These are phyloP conservation scores for Fusarium camptoceras DNA, from an alignment of 2,329 filamentous ascomycete species.

Conservation along the genomic window DNA sequence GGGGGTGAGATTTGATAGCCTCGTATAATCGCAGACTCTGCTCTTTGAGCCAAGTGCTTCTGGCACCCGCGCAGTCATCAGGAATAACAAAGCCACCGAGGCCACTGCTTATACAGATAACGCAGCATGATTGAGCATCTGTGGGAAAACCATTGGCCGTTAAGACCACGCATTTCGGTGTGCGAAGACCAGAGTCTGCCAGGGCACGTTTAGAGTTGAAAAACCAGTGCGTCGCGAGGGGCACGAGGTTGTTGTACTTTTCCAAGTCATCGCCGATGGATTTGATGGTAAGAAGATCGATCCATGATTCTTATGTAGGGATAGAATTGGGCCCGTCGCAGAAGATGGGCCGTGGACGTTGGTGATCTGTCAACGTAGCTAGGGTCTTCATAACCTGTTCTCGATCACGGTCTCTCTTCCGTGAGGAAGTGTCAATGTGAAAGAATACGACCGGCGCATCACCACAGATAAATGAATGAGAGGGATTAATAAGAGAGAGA, in stretches of 20 bases:
- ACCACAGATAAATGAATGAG: constrained; percentile 52
- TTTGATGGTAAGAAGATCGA: constrained; percentile 45
- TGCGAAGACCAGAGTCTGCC: constrained; percentile 51
- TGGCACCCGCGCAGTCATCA: constrained; percentile 41
- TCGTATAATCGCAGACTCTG: constrained; percentile 45
- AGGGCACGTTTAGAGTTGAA: constrained; percentile 53
- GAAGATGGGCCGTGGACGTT: constrained; percentile 51
- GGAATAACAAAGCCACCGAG: constrained; percentile 42
- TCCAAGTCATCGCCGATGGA: constrained; percentile 48
- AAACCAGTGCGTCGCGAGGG: constrained; percentile 51
- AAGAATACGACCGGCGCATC: constrained; percentile 48
- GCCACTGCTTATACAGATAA: constrained; percentile 30
- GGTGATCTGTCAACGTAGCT: constrained; percentile 43
- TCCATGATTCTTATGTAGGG: constrained; percentile 41
- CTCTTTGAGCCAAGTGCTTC: constrained; percentile 47
- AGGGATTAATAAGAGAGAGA: constrained; percentile 51
- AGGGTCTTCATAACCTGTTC: constrained; percentile 49
- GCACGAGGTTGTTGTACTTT: constrained; percentile 44
- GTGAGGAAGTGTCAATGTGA: constrained; percentile 40
- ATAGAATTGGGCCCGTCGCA: constrained; percentile 44
- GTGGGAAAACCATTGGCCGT: constrained; percentile 39
- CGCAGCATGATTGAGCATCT: constrained; percentile 42
- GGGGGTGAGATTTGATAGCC: constrained; percentile 35
- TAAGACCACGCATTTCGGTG: constrained; percentile 46
- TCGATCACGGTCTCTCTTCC: constrained; percentile 44